Conservation (phyloP, 169 alveolate genomes). For the Cryptosporidium meleagridis region DNA sequence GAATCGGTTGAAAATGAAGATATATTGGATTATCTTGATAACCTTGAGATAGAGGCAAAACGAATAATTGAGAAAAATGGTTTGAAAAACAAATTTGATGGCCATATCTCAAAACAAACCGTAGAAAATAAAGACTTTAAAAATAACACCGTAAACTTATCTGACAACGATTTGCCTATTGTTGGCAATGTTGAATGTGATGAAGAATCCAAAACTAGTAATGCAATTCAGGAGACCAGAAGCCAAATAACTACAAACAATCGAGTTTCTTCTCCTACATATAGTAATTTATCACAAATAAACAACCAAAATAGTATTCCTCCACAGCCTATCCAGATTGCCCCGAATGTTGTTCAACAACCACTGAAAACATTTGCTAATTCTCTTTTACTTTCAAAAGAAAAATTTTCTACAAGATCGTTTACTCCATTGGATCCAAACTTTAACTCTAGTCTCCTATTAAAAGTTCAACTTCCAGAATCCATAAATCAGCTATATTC, state of each 20-base stretch:
- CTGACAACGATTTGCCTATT: not conserved
- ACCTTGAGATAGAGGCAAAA: conserved; percentile 42
- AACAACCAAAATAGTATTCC: conserved; percentile 19
- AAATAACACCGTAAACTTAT: not conserved
- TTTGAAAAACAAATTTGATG: conserved; percentile 17
- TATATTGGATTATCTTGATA: conserved; percentile 26
- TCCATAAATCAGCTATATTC: conserved; percentile 31
- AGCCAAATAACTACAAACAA: not conserved
- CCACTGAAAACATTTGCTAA: conserved; percentile 69
- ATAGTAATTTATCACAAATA: not conserved
- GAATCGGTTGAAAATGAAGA: conserved; percentile 52
- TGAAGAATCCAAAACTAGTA: conserved; percentile 24
- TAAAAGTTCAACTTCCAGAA: conserved; percentile 46
- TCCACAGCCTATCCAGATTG: conserved; percentile 70
- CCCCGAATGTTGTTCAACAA: conserved; percentile 70
- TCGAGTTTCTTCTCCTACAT: conserved; percentile 17
- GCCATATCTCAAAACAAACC: not conserved
- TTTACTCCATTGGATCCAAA: conserved; percentile 53
- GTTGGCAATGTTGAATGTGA: not conserved
- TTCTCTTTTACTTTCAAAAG: conserved; percentile 70
- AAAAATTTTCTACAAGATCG: conserved; percentile 49
- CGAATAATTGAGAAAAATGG: conserved; percentile 34
- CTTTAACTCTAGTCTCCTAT: conserved; percentile 25
- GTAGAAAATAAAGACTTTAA: conserved; percentile 11
- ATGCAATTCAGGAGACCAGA: not conserved